Base-by-base conservation (phyloP, 768 basidiomycete species). In the Ramaria sp. region DNA sequence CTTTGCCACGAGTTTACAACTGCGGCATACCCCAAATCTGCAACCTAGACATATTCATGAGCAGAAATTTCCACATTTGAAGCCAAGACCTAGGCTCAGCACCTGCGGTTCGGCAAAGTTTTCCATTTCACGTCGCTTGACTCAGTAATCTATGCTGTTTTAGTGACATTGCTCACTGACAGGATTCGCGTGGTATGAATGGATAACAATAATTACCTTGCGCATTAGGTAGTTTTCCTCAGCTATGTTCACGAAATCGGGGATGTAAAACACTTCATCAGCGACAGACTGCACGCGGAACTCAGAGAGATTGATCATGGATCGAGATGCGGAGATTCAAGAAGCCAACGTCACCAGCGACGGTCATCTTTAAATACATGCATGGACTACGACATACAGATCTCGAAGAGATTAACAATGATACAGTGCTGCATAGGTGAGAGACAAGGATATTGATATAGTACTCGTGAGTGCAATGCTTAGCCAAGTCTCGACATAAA, bases 81-180 rank as follows among this genome's bases (percentile, higher is more conserved):
- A 36, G 27, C 10, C 20, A 15, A 50, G 27, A 18, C 12, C 41
- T 30, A 38, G 47, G n/a, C 39, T 59, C 56, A 79, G 60, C 63
- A 82, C 80, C 89, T 75, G 55, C 88, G 75, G 59, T 85, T 85
- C 3, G 76, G 71, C 10, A 89, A 71, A 12, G 73, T 77, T 65
- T 83, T 92, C 91, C 91, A 94, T 64, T 79, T 85, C 25, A 79
- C 82, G 61, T 78, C 80, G n/a, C 90, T 85, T 1, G 82, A 78
- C 60, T 87, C 87, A 38, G 68, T 63, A 57, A 94, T 88, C 92
- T 94, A 56, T 52, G 32, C 10, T 16, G 50, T 51, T 41, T 32
- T 13, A 25, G 39, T 38, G 28, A 25, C n/a, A 15, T 47, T 47
- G 52, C 22, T 48, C 25, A 42, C 34, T 34, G 9, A 13, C 32